These are phyloP conservation scores for Pyricularia sp. DNA, from an alignment of 2,329 filamentous ascomycete genomes.

Conservation along the genomic window DNA sequence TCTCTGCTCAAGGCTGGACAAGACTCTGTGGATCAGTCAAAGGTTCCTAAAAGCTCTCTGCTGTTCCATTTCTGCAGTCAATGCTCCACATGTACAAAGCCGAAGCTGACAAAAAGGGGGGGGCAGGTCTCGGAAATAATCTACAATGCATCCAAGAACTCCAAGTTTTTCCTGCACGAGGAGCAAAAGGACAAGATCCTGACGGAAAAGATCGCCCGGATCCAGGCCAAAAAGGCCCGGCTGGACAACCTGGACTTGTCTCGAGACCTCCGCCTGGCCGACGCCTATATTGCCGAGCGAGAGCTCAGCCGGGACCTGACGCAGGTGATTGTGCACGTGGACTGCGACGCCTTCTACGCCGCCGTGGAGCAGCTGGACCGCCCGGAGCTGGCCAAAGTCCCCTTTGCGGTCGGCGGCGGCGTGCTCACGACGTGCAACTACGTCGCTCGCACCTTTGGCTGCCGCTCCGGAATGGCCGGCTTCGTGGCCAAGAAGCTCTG, in stretches of 20 bases:
- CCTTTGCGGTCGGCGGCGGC: conserved; percentile 74
- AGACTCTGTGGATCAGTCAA: conserved; percentile 81
- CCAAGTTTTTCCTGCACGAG: conserved; percentile 91
- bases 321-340: conserved; percentile 79
- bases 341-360: conserved; percentile 96
- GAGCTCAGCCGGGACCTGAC: conserved; percentile 69
- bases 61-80: not conserved
- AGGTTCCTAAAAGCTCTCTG: conserved; percentile 31
- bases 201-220: conserved; percentile 73
- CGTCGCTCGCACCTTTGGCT: conserved; percentile 76
- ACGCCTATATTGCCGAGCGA: conserved; percentile 67
- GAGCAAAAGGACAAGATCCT: conserved; percentile 68
- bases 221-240: conserved; percentile 59
- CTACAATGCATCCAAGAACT: conserved; percentile 91
- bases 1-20: conserved; percentile 91
- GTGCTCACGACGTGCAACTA: conserved; percentile 69
- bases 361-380: conserved; percentile 78
- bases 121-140: conserved; percentile 81
- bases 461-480: conserved; percentile 86
- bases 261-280: conserved; percentile 60
- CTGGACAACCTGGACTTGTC: conserved; percentile 66
- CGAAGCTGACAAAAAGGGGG: not conserved
- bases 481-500: conserved; percentile 94
- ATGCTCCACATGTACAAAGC: not conserved
- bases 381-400: conserved; percentile 72